These are phyloP conservation scores for Metrosideros polymorpha DNA, from an alignment of 441 rosid genomes.

Conservation along the genomic window DNA sequence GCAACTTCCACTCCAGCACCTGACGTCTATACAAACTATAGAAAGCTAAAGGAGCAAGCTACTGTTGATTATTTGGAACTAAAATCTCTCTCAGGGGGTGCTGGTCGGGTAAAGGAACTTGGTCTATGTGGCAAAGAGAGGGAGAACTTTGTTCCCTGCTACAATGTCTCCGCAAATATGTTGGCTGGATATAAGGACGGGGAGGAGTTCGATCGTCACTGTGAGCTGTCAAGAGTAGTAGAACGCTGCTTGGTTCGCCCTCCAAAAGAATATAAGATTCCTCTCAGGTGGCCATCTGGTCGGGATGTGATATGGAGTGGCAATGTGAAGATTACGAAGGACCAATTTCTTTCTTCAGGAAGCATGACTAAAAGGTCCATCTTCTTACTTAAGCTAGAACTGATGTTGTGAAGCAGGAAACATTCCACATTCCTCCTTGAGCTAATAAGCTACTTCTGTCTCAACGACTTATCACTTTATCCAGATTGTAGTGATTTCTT, in stretches of 20 bases:
- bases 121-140: slow-evolving; percentile 77
- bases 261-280: slow-evolving; percentile 90
- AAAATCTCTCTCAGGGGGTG: slow-evolving; percentile 49
- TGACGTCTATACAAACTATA: slow-evolving; percentile 56
- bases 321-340: slow-evolving; percentile 89
- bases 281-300: slow-evolving; percentile 90
- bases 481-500: neutral
- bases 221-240: slow-evolving; percentile 44
- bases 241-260: slow-evolving; percentile 73
- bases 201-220: slow-evolving; percentile 87
- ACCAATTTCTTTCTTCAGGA: slow-evolving; percentile 96
- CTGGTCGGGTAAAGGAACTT: slow-evolving; percentile 44
- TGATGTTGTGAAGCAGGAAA: neutral
- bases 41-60: slow-evolving; percentile 89
- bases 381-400: neutral
- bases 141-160: slow-evolving; percentile 87
- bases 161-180: slow-evolving; percentile 65
- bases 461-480: neutral
- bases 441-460: neutral
- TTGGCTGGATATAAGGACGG: slow-evolving; percentile 74
- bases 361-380: slow-evolving; percentile 81
- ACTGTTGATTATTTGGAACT: slow-evolving; percentile 76
- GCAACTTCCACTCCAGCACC: slow-evolving; percentile 32
- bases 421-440: neutral
- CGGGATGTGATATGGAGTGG: slow-evolving; percentile 94